Evolutionary conservation across 768 basidiomycete species (phyloP), one percentile per base, ranked within the genome.

Genomic region (Russula foetens): DNA sequence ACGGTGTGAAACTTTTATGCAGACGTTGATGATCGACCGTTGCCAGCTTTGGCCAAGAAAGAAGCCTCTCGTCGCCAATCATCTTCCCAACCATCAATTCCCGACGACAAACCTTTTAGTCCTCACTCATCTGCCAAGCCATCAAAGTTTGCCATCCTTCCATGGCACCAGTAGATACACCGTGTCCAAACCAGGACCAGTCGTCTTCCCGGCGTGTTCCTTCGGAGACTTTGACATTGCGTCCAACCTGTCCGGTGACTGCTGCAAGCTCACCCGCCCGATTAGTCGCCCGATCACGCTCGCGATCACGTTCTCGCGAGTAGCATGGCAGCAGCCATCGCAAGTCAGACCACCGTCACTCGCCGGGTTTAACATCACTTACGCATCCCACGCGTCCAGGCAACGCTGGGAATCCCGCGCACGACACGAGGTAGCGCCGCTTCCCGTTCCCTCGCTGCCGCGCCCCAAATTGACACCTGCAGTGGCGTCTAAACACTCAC

Each of bases 1-100:
- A 55, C 53, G 63, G 59, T 47, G 2, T 66, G 65, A 63, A 60
- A 64, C 24, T 60, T 64, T n/a, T 60, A 52, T 43, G 60, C 55
- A 19, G 49, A 61, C 21, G 60, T 56, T 12, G 61, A 62, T 51
- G 46, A 62, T 48, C 61, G 61, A 2, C 61, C 60, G 4, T 26
- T 62, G 15, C 61, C 62, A 2, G 7, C 58, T 33, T 60, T 59
- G 50, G 58, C n/a, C 9, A 63, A 61, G 43, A 60, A 60, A 43
- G 48, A 46, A 4, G 45, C n/a, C n/a, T n/a, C n/a, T n/a, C n/a
- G n/a, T n/a, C n/a, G n/a, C n/a, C n/a, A n/a, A n/a, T n/a, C n/a
- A n/a, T n/a, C n/a, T n/a, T n/a, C n/a, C n/a, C n/a, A 46, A 21
- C 49, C 48, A 6, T 26, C 47, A 31, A 60, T 26, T 12, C 14